Percentiles rank a stretch among this genome's conserved stretches.
phyloP scores from a whole-genome alignment of 106 monocot species.

The Triglochin maritima region DNA sequence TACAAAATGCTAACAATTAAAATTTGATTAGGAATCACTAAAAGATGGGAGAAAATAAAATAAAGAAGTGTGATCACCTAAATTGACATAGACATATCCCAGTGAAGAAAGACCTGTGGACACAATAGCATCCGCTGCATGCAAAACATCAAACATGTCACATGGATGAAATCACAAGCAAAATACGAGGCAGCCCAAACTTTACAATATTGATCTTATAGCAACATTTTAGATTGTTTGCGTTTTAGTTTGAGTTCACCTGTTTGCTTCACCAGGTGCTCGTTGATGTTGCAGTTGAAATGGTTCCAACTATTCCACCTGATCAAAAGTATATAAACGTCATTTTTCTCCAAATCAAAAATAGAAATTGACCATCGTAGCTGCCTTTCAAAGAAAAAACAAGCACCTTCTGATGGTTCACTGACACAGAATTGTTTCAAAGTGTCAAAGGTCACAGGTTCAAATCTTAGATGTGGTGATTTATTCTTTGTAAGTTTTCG shows the following conservation, averaged over 20 bases:
- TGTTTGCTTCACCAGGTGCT: constrained; percentile 51
- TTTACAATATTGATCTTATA: neutral
- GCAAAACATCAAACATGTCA: neutral
- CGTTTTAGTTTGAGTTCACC: constrained; percentile 16
- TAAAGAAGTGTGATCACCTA: constrained; percentile 39
- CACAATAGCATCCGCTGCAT: constrained; percentile 73
- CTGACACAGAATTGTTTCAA: too few relatives aligned
- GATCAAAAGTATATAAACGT: too few relatives aligned
- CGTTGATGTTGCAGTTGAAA: constrained; percentile 57
- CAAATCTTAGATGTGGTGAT: too few relatives aligned
- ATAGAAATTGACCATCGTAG: too few relatives aligned
- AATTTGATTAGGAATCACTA: neutral
- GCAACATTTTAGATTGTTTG: neutral
- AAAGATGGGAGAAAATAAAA: neutral
- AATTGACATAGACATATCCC: constrained; percentile 57
- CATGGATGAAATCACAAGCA: neutral
- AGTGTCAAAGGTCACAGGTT: too few relatives aligned
- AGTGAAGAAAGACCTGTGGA: constrained; percentile 36
- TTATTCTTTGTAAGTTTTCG: too few relatives aligned
- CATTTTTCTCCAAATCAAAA: too few relatives aligned
- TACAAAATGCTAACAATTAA: neutral
- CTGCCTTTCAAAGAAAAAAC: too few relatives aligned
- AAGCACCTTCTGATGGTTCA: too few relatives aligned
- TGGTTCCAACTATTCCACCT: constrained; percentile 95
- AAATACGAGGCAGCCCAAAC: neutral